A percentile compares a stretch with the other conserved stretches of the same genome.
Conservation (phyloP, 2,329 filamentous ascomycete genomes). For the Lasiodiplodia citricola region DNA sequence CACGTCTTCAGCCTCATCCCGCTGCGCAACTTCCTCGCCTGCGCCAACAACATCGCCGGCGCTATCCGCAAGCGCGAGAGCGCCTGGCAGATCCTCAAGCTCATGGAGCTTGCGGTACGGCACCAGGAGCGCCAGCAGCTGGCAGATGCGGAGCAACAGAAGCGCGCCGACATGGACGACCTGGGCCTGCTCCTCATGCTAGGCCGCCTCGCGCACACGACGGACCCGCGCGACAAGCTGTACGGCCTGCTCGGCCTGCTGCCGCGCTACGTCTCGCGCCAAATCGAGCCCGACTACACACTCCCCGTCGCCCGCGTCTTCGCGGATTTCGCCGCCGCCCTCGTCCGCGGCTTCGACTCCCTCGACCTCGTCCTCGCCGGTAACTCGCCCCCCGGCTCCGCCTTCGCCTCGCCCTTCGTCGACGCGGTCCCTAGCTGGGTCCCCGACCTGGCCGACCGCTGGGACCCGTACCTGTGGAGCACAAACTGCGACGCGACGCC, state of each 20-base stretch:
- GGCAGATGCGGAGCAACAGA: background rate
- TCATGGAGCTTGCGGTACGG: background rate
- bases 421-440: background rate
- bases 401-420: background rate
- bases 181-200: background rate
- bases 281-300: conserved; percentile 3
- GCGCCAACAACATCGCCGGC: background rate
- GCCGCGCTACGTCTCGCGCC: background rate
- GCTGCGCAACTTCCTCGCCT: conserved; percentile 3
- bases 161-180: background rate
- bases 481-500: background rate
- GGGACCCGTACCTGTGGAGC: conserved; percentile 6
- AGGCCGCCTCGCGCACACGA: background rate
- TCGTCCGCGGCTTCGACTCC: background rate
- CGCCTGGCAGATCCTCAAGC: background rate
- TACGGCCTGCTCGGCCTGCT: conserved; percentile 13
- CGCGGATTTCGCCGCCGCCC: conserved; percentile 3
- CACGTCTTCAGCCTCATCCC: conserved; percentile 14
- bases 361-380: conserved; percentile 3
- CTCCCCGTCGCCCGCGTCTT: background rate
- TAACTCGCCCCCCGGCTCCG: background rate
- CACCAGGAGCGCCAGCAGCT: background rate
- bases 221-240: background rate
- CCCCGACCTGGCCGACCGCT: background rate
- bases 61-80: background rate